These are phyloP conservation scores for Tetrastigma voinierianum DNA, from an alignment of 164 flowering plant genomes.

Conservation along the genomic window DNA sequence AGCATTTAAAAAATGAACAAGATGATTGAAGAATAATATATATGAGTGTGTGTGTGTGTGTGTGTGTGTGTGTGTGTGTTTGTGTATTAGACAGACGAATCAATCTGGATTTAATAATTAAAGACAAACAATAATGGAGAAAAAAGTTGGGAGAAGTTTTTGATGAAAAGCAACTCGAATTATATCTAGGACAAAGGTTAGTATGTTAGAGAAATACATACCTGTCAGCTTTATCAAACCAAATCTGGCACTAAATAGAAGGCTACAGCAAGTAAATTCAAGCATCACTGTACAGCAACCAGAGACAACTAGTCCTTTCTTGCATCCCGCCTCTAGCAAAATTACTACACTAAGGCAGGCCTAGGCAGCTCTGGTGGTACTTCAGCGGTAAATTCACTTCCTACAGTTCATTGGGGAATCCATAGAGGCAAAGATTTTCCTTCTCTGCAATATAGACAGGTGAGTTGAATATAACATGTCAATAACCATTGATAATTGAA, in stretches of 20 bases:
- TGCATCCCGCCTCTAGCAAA: conserved; percentile 95
- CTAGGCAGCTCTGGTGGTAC: conserved; percentile 93
- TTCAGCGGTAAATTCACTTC: conserved; percentile 86
- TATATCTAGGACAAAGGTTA: not conserved
- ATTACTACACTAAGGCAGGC: conserved; percentile 86
- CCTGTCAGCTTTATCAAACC: conserved; percentile 74
- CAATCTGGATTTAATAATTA: no score
- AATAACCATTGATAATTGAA: not conserved
- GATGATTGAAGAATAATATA: no score
- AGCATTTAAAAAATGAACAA: no score
- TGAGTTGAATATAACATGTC: conserved; percentile 4
- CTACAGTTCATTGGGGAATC: conserved; percentile 79
- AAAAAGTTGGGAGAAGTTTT: not conserved
- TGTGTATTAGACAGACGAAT: no score
- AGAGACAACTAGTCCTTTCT: conserved; percentile 78
- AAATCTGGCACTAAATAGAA: conserved; percentile 78
- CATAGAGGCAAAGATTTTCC: conserved; percentile 87
- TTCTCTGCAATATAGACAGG: conserved; percentile 53
- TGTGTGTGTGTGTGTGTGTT: no score
- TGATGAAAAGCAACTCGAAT: not conserved
- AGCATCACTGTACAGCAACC: conserved; percentile 87
- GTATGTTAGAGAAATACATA: conserved; percentile 9
- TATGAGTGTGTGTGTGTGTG: no score
- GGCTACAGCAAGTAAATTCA: conserved; percentile 83
- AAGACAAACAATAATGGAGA: no score